These are phyloP conservation scores for Phyllosticta citrichinensis DNA, from an alignment of 2,329 filamentous ascomycete genomes.

Conservation along the genomic window DNA sequence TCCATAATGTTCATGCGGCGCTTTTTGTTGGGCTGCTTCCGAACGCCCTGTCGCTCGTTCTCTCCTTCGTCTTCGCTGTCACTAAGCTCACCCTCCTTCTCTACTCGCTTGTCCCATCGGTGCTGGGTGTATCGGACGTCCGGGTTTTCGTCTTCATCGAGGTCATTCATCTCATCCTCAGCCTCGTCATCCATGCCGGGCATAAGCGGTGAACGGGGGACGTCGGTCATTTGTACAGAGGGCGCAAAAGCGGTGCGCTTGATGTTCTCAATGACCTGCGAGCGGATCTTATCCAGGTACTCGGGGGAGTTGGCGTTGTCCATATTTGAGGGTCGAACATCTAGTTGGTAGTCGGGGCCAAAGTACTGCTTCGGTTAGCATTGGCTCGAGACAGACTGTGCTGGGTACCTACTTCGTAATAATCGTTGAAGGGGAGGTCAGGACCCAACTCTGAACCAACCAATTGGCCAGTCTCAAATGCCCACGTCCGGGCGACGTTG, in stretches of 20 bases:
- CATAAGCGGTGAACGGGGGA: constrained; percentile 47
- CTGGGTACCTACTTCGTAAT: constrained; percentile 5
- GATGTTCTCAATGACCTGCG: constrained; percentile 56
- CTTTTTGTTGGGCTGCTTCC: constrained; percentile 39
- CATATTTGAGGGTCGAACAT: constrained; percentile 62
- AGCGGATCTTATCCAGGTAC: constrained; percentile 58
- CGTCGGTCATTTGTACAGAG: constrained; percentile 55
- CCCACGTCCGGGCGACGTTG: constrained; percentile 94
- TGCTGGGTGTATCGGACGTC: constrained; percentile 75
- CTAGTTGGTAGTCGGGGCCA: constrained; percentile 58
- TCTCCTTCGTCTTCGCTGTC: constrained; percentile 83
- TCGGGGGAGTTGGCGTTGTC: constrained; percentile 60
- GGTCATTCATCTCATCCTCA: constrained; percentile 52
- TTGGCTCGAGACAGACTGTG: background rate
- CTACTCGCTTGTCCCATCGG: constrained; percentile 68
- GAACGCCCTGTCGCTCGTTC: constrained; percentile 64
- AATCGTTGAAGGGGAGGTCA: constrained; percentile 8
- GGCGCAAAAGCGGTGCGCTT: constrained; percentile 52
- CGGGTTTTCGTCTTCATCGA: constrained; percentile 78
- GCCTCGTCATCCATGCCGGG: constrained; percentile 54
- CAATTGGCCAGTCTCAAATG: constrained; percentile 68
- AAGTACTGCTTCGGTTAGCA: constrained; percentile 44
- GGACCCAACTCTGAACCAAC: background rate
- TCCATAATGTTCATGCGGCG: constrained; percentile 52
- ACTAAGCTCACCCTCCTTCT: constrained; percentile 63